A percentile compares a stretch with the other conserved stretches of the same genome.
phyloP scores from a whole-genome alignment of 148 eudicot species.

The Spergularia bocconei region DNA sequence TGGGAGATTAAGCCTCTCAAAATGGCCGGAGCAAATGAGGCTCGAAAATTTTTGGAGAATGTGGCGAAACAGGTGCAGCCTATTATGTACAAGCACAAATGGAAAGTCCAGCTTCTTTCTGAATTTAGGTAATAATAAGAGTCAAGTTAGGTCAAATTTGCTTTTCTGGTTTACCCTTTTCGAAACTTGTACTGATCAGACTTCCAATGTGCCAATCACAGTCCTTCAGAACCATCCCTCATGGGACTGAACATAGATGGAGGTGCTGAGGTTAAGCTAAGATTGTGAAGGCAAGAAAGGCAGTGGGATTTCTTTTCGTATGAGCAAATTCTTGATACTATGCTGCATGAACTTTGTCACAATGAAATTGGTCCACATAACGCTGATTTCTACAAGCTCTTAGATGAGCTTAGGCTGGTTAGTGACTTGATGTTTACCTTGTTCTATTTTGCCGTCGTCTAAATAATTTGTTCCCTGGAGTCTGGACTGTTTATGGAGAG shows the following conservation, averaged over 20 bases:
- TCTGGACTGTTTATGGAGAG: background rate
- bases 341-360: slow-evolving; percentile 94
- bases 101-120: slow-evolving; percentile 78
- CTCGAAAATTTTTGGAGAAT: slow-evolving; percentile 56
- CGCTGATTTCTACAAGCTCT: slow-evolving; percentile 71
- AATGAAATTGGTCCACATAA: slow-evolving; percentile 73
- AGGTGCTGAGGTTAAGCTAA: slow-evolving; percentile 69
- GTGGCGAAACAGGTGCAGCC: slow-evolving; percentile 82
- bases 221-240: slow-evolving; percentile 72
- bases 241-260: slow-evolving; percentile 73
- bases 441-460: background rate
- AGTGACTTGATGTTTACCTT: slow-evolving; percentile 9
- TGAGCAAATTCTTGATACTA: slow-evolving; percentile 75
- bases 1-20: slow-evolving; percentile 76
- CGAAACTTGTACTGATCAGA: background rate
- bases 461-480: background rate
- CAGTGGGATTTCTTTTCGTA: slow-evolving; percentile 71
- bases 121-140: slow-evolving; percentile 60
- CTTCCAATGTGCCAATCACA: slow-evolving; percentile 31
- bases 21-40: slow-evolving; percentile 62
- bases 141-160: background rate
- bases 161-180: background rate
- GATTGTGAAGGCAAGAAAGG: slow-evolving; percentile 68
- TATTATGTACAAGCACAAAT: slow-evolving; percentile 66
- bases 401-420: slow-evolving; percentile 84